Evolutionary conservation across 441 rosid species (phyloP), one percentile per base, ranked within the genome.

Genomic region (Gossypium schwendimanii): DNA sequence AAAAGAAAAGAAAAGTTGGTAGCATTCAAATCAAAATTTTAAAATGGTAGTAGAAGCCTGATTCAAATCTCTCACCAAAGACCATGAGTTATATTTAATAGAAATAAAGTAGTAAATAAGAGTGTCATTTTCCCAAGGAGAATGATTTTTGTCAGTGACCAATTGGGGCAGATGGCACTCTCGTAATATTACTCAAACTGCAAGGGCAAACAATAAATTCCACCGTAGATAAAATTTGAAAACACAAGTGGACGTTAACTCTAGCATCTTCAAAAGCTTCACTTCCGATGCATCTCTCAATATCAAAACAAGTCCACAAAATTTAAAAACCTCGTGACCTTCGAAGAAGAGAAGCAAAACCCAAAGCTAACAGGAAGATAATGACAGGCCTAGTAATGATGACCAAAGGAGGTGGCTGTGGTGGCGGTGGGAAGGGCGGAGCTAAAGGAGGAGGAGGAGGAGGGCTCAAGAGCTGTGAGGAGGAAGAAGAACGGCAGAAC

Each of bases 301-400:
- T 31, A 6, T 8, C 65, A 7, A 61, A 31, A 7, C 8, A 15
- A 7, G 18, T 28, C 21, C 53, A 24, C 60, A 14, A 6, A 45
- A 23, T 24, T 66, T 57, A 23, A 24, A 47, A 47, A 20, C 53
- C 70, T 7, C 55, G 57, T 65, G 70, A 65, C 55, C 70, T 65
- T 53, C 61, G 6, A n/a, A 54, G 24, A 66, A 44, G 44, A 2
- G 73, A 18, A 14, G 57, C 69, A 26, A 47, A 44, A 55, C 39
- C 36, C 33, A 54, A 54, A 10, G 36, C 50, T 24, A 47, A 11
- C 4, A 36, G 52, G 15, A 3, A 59, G 54, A 20, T 20, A 52
- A 90, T 89, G 95, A 79, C 95, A 14, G 95, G 97, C 17, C 81
- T 86, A 0, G 92, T 88, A 57, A 88, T 88, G 97, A 88, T 89